phyloP scores from a whole-genome alignment of 1,284 basidiomycete genomes.

The Macrocystidia cucumis region DNA sequence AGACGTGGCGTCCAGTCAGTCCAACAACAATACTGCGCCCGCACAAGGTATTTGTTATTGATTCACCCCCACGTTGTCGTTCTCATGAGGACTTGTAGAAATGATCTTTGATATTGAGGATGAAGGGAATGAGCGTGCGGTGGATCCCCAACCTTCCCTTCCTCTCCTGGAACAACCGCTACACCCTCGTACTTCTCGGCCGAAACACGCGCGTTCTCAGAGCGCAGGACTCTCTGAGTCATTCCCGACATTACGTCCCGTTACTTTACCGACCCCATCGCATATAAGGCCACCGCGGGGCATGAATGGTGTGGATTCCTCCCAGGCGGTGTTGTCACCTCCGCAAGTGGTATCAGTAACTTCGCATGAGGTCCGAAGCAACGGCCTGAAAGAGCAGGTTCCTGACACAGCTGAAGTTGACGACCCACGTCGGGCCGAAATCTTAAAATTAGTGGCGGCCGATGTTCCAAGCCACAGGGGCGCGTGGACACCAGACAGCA shows the following conservation, averaged over 20 bases:
- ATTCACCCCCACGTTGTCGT: not conserved
- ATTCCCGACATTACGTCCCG: slow-evolving; percentile 53
- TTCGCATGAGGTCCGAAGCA: not conserved
- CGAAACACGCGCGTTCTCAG: slow-evolving; percentile 19
- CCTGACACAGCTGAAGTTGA: slow-evolving; percentile 12
- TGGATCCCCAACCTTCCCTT: slow-evolving; percentile 22
- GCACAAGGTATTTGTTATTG: not conserved
- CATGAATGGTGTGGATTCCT: slow-evolving; percentile 26
- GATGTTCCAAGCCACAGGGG: slow-evolving; percentile 62
- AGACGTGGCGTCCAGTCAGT: slow-evolving; percentile 16
- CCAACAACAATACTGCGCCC: not conserved
- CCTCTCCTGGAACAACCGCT: slow-evolving; percentile 38
- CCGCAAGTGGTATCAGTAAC: slow-evolving; percentile 8
- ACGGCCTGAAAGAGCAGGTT: not conserved
- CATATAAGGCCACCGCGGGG: slow-evolving; percentile 32
- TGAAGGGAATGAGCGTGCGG: slow-evolving; percentile 27
- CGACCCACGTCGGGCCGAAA: slow-evolving; percentile 44
- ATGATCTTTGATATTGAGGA: slow-evolving; percentile 68
- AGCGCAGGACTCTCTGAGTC: slow-evolving; percentile 40
- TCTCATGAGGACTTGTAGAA: slow-evolving; percentile 34
- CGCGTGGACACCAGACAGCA: slow-evolving; percentile 58
- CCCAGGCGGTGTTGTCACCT: slow-evolving; percentile 21
- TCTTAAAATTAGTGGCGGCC: slow-evolving; percentile 57
- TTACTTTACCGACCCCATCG: slow-evolving; percentile 59
- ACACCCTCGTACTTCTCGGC: slow-evolving; percentile 23